Evolutionary conservation across 1,139 yeast species (phyloP), one percentile per base, ranked within the genome.

Genomic region (Nakaseomyces uthaithaninus): DNA sequence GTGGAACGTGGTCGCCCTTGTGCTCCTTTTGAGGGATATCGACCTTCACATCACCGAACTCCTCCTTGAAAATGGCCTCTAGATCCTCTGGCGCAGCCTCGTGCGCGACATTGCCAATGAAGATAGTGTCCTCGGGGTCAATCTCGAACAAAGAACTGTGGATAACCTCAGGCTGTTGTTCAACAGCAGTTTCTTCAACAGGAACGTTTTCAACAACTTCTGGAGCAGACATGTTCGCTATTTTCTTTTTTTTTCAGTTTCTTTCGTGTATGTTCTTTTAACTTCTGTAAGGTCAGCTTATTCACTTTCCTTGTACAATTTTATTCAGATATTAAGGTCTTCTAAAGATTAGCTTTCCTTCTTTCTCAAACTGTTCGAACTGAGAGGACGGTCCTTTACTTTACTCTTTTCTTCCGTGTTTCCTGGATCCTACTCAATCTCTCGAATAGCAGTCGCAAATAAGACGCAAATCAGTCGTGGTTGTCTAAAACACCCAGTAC

Each of bases 81-180:
- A 59, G 39, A 42, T 58, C 62, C 14, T 54, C 54, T 34, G 47
- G 55, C 28, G 52, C 52, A 31, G 53, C 48, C 27, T 56, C 60
- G 18, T 51, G 49, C n/a, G 62, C 52, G 27, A 59, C 54, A 36
- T 57, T 56, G 35, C 62, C 63, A 33, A 59, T 52, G 41, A 59
- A 59, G 24, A 59, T 50, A 9, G 62, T 56, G n/a, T 56, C 54
- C 34, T 57, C 59, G 24, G 63, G 62, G 39, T 59, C 59, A 33
- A 56, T 54, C 20, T 39, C 46, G 20, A 31, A 31, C 35, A 31
- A 31, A 14, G 49, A 40, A 41, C 38, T 43, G 27, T 45, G 40
- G 28, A 33, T 40, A 25, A 41, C 37, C 19, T 18, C 34, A 28
- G 15, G 19, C 22, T 44, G 31, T 25, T 31, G 31, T 22, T 39